phyloP scores from a whole-genome alignment of 805 yeast genomes.

The Aciculoconidium aculeatum region DNA sequence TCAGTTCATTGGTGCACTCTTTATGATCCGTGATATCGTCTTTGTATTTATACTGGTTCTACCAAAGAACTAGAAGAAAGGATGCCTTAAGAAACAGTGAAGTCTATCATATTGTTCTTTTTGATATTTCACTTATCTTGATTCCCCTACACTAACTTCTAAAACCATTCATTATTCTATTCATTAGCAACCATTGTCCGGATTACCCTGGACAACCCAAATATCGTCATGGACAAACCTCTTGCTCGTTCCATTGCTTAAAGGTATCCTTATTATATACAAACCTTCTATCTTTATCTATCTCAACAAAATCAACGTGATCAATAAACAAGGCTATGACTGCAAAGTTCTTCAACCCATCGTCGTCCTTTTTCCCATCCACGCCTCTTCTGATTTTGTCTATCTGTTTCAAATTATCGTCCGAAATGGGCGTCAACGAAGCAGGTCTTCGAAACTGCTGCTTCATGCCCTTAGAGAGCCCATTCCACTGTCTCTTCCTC shows the following conservation, averaged over 20 bases:
- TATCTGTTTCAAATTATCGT: conserved; percentile 48
- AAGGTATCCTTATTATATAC: conserved; percentile 47
- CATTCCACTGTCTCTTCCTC: conserved; percentile 55
- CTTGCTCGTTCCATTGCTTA: conserved; percentile 70
- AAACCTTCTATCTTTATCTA: conserved; percentile 51
- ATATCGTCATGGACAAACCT: conserved; percentile 60
- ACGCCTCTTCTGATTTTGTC: conserved; percentile 79
- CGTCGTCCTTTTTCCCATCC: conserved; percentile 66
- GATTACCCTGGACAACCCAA: too few relatives aligned
- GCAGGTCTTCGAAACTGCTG: conserved; percentile 67
- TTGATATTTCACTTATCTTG: too few relatives aligned
- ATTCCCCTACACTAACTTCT: too few relatives aligned
- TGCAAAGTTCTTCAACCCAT: conserved; percentile 59
- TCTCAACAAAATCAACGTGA: conserved; percentile 61
- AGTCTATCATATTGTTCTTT: too few relatives aligned
- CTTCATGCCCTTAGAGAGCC: conserved; percentile 52
- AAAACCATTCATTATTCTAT: not conserved
- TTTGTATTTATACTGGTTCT: too few relatives aligned
- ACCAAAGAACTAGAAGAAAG: too few relatives aligned
- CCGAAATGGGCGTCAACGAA: conserved; percentile 58
- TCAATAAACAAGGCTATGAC: conserved; percentile 66
- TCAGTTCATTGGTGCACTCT: too few relatives aligned
- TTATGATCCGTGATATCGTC: too few relatives aligned
- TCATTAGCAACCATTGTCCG: conserved; percentile 1
- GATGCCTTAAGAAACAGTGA: too few relatives aligned